phyloP scores from a whole-genome alignment of 2,329 filamentous ascomycete genomes.

The Aureobasidium sp. region DNA sequence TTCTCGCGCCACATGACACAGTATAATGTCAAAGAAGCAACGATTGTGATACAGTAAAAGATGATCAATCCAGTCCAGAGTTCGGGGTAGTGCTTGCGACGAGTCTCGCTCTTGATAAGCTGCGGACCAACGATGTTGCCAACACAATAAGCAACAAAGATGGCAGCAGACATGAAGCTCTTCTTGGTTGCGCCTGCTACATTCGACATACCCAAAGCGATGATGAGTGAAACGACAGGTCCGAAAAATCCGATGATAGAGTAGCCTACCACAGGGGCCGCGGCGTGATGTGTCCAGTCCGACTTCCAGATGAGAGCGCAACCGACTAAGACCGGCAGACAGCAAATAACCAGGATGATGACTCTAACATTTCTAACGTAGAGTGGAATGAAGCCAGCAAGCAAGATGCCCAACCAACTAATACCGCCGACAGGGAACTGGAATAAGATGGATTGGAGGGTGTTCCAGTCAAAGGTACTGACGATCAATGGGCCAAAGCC shows the following conservation, averaged over 20 bases:
- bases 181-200: constrained; percentile 73
- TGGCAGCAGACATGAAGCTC: constrained; percentile 65
- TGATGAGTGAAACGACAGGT: constrained; percentile 58
- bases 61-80: constrained; percentile 64
- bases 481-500: constrained; percentile 68
- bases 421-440: constrained; percentile 68
- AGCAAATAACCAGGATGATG: constrained; percentile 57
- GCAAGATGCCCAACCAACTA: constrained; percentile 59
- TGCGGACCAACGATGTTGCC: constrained; percentile 72
- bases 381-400: constrained; percentile 58
- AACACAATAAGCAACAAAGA: constrained; percentile 70
- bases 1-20: constrained; percentile 56
- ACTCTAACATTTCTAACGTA: constrained; percentile 57
- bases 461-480: constrained; percentile 60
- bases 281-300: constrained; percentile 56
- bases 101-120: constrained; percentile 60
- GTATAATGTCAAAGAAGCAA: constrained; percentile 51
- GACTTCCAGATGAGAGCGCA: constrained; percentile 69
- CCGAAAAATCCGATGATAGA: constrained; percentile 68
- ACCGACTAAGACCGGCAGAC: constrained; percentile 66
- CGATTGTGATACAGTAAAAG: constrained; percentile 61
- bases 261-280: constrained; percentile 63
- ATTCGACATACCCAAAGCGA: constrained; percentile 56
- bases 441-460: constrained; percentile 60
- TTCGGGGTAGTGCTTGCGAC: constrained; percentile 60